Conservation (phyloP, 1,139 yeast genomes). For the Suhomyces anneliseae region DNA sequence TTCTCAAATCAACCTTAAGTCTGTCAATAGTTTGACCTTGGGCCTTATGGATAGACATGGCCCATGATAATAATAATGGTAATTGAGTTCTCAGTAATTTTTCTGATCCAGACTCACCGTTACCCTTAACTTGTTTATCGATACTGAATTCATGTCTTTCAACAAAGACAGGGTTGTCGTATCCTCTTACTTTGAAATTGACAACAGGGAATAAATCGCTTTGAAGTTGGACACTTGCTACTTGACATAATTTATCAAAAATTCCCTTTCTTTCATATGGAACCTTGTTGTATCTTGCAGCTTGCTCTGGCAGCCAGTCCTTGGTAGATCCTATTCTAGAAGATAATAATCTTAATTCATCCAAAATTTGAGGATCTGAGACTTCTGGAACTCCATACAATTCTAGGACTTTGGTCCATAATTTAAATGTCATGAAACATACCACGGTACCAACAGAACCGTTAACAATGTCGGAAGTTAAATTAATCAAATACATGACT, state of each 20-base stretch:
- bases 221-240: slow-evolving; percentile 31
- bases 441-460: slow-evolving; percentile 60
- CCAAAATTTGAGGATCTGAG: slow-evolving; percentile 22
- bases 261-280: slow-evolving; percentile 29
- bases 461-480: slow-evolving; percentile 48
- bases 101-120: slow-evolving; percentile 2
- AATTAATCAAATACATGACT: slow-evolving; percentile 55
- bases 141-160: slow-evolving; percentile 74
- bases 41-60: slow-evolving; percentile 85
- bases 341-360: slow-evolving; percentile 30
- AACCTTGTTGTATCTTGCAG: slow-evolving; percentile 27
- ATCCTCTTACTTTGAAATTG: slow-evolving; percentile 44
- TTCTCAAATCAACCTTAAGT: slow-evolving; percentile 70
- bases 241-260: slow-evolving; percentile 28
- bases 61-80: slow-evolving; percentile 84
- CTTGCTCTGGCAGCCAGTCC: slow-evolving; percentile 45
- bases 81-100: slow-evolving; percentile 60
- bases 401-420: slow-evolving; percentile 31
- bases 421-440: slow-evolving; percentile 53
- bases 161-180: slow-evolving; percentile 44
- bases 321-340: slow-evolving; percentile 25
- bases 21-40: slow-evolving; percentile 88
- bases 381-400: slow-evolving; percentile 24
- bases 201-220: slow-evolving; percentile 54
- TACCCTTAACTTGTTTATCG: slow-evolving; percentile 16